phyloP scores from a whole-genome alignment of 768 basidiomycete genomes.

The Hericium rajendrae region DNA sequence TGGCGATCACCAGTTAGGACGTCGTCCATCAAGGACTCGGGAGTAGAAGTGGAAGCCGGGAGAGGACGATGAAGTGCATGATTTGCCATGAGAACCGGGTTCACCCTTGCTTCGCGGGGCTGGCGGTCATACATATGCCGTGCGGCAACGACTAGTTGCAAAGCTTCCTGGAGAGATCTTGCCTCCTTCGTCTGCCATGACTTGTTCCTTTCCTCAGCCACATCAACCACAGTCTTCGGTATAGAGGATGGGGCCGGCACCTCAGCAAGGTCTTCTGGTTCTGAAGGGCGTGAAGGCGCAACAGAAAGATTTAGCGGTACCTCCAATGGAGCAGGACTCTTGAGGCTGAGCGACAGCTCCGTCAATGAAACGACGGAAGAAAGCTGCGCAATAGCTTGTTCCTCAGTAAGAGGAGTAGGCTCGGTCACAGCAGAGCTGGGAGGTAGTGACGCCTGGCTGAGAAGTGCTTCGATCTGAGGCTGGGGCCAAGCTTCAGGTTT shows the following conservation, averaged over 20 bases:
- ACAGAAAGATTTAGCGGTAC: slow-evolving; percentile 17
- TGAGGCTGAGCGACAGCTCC: slow-evolving; percentile 9
- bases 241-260: slow-evolving; percentile 3
- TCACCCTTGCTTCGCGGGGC: slow-evolving; percentile 50
- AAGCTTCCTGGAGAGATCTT: slow-evolving; percentile 40
- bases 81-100: slow-evolving; percentile 57
- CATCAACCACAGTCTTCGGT: background rate
- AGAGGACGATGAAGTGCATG: slow-evolving; percentile 29
- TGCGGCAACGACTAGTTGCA: slow-evolving; percentile 54
- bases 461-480: too few relatives aligned
- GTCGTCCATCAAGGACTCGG: slow-evolving; percentile 39
- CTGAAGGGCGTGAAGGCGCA: slow-evolving; percentile 6
- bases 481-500: too few relatives aligned
- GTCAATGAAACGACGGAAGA: slow-evolving; percentile 5
- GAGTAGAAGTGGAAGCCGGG: slow-evolving; percentile 20
- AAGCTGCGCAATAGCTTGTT: too few relatives aligned
- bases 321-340: slow-evolving; percentile 17
- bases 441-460: too few relatives aligned
- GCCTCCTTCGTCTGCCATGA: slow-evolving; percentile 6
- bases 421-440: too few relatives aligned
- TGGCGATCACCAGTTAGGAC: slow-evolving; percentile 29
- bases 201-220: background rate
- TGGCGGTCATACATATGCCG: slow-evolving; percentile 51
- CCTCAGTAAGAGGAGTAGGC: too few relatives aligned
- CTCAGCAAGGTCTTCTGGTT: slow-evolving; percentile 2